These are phyloP conservation scores for Aspergillus sp. DNA, from an alignment of 2,329 filamentous ascomycete genomes.

Conservation along the genomic window DNA sequence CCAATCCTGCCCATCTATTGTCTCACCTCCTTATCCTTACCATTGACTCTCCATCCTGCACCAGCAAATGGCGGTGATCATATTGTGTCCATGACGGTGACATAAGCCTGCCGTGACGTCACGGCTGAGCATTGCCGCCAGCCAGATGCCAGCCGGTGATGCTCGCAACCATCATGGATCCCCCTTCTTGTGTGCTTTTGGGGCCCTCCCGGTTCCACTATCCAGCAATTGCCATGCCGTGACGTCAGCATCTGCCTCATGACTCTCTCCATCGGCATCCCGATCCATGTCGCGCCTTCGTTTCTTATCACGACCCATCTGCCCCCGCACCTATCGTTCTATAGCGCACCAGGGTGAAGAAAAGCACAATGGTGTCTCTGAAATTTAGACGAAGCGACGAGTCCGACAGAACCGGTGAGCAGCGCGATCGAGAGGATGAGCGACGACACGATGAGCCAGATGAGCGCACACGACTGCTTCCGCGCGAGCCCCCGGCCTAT, in stretches of 20 bases:
- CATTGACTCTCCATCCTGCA: neutral
- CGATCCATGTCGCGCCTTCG: neutral
- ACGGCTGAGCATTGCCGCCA: slow-evolving; percentile 1
- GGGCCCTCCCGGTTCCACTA: too few species aligned
- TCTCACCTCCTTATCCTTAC: neutral
- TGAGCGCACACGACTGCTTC: slow-evolving; percentile 68
- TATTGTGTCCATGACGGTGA: neutral
- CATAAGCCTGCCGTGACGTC: slow-evolving; percentile 6
- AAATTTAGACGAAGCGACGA: slow-evolving; percentile 1
- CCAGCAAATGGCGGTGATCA: neutral
- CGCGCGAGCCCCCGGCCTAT: slow-evolving; percentile 64
- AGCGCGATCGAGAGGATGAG: slow-evolving; percentile 30
- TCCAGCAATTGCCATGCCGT: neutral
- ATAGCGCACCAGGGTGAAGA: neutral
- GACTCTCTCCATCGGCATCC: slow-evolving; percentile 1
- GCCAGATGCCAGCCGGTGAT: neutral
- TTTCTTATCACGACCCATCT: neutral
- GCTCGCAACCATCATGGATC: neutral
- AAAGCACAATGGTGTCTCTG: neutral
- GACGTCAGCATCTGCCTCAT: neutral
- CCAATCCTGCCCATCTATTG: neutral
- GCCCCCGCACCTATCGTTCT: neutral
- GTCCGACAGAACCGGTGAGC: neutral
- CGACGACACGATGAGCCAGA: slow-evolving; percentile 49
- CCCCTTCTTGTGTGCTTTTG: neutral